Evolutionary conservation across 23 red algal genomes (phyloP), one percentile per base, ranked within the genome.

Genomic region (Gracilaria vermiculophylla): DNA sequence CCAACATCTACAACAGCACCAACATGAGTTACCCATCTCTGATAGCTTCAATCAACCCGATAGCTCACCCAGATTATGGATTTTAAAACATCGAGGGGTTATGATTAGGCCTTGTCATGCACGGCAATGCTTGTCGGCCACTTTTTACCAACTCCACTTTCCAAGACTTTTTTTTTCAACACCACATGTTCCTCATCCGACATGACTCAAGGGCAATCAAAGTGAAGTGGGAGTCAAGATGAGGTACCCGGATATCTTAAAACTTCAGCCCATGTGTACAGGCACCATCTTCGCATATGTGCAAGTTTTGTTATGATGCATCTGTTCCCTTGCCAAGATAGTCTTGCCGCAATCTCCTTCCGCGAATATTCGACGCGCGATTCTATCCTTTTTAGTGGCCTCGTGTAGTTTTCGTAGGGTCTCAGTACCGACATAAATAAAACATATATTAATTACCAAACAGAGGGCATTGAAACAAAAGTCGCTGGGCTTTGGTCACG

Each of bases 41-140:
- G 7, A 85, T 85, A 41, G 48, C 81, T 11, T 85, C 81, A 69
- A 71, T 85, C 62, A 85, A 85, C 64, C 61, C 81, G 6, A 66
- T 85, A 50, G 81, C 81, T 49, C 61, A 58, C 52, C 81, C 81
- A 29, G 81, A 85, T 62, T 85, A 85, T 28, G 81, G 62, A 53
- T 85, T 85, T 14, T 85, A 85, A 43, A 17, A 32, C 36, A 16
- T 24, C 40, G 25, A 47, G 36, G n/a, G n/a, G n/a, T n/a, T n/a
- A n/a, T n/a, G n/a, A n/a, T n/a, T n/a, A n/a, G n/a, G n/a, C n/a
- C n/a, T n/a, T n/a, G n/a, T n/a, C n/a, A n/a, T n/a, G n/a, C n/a
- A n/a, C n/a, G n/a, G n/a, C n/a, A n/a, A n/a, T n/a, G n/a, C n/a
- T n/a, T 32, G 36, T 40, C 35, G 67, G 44, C 47, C 47, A 27